Evolutionary conservation across 2,329 filamentous ascomycete species (phyloP), one percentile per base, ranked within the genome.

Genomic region (Cladophialophora immunda): DNA sequence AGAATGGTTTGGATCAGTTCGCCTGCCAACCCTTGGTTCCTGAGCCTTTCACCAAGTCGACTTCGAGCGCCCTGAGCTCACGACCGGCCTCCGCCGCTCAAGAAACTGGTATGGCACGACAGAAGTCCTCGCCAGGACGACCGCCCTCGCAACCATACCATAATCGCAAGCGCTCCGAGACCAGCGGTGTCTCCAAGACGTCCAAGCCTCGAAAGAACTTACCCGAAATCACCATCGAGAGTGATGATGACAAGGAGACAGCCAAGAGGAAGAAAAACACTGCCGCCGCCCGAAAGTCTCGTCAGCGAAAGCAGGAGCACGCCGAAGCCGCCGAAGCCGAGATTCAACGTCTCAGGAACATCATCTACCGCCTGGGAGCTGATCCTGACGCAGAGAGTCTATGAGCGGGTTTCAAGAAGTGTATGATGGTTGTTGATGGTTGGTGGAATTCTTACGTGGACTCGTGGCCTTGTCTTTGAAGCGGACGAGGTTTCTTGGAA

Each of bases 211-310:
- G 92, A 76, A 93, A 93, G 83, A 88, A 89, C 71, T 83, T 95
- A 63, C 90, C 91, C 70, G 89, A 90, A 22, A 95, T 74, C 62
- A 65, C 94, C 76, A 81, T 92, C 67, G 85, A 94, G 36, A 91
- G 95, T 73, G 88, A 89, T 0, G 82, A 78, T 59, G 92, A 97
- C 76, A 86, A 84, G 29, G 79, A 91, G n/a, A 92, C 91, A 27
- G 87, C 94, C 85, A 97, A 97, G 87, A 90, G 93, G 78, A 93
- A 93, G 58, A 90, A 92, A 75, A 97, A 97, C 79, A 95, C 92
- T 45, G 86, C 94, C 77, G 93, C 93, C 25, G 93, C 93, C 74
- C 92, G 93, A 74, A 96, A 96, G 82, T 95, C 92, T 69, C 89
- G 93, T 60, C 90, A 93, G 77, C 89, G 92, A 71, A 95, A 95